Evolutionary conservation across 352 stramenopile species (phyloP).

Genomic region (Globisporangium canariense): DNA sequence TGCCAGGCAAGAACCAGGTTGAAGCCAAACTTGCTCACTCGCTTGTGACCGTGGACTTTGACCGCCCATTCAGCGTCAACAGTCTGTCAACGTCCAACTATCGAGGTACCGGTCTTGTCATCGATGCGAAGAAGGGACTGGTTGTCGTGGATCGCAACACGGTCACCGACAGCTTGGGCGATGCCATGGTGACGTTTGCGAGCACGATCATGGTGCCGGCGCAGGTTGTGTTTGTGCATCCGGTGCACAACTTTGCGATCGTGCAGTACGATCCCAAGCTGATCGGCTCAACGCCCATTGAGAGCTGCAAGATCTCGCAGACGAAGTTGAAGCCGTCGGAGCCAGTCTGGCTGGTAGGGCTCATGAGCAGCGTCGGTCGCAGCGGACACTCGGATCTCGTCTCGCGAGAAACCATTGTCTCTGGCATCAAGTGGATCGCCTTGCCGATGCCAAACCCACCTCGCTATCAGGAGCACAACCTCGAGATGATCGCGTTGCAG

Average conservation of each 20-base stretch:
- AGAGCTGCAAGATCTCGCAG: conserved; percentile 69
- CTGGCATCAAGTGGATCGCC: conserved; percentile 82
- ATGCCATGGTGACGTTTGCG: conserved; percentile 89
- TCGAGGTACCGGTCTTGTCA: conserved; percentile 83
- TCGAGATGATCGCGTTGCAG: conserved; percentile 85
- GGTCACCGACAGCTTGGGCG: conserved; percentile 84
- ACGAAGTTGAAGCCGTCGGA: conserved; percentile 64
- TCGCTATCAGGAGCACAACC: conserved; percentile 85
- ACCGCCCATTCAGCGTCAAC: conserved; percentile 84
- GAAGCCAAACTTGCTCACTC: conserved; percentile 83
- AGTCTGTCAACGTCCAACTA: conserved; percentile 85
- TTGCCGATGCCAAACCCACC: conserved; percentile 79
- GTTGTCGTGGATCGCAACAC: conserved; percentile 93
- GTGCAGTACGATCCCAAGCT: conserved; percentile 89
- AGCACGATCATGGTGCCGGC: conserved; percentile 88
- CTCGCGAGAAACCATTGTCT: conserved; percentile 82
- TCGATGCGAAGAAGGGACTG: conserved; percentile 83
- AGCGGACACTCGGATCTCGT: conserved; percentile 81
- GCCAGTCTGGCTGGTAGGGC: conserved; percentile 80
- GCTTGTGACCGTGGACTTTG: conserved; percentile 83
- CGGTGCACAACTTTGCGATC: conserved; percentile 92
- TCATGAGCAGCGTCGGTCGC: conserved; percentile 79
- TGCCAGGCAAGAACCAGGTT: conserved; percentile 78
- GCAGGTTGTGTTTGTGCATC: conserved; percentile 90
- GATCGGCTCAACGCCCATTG: conserved; percentile 79